Percentiles rank a stretch among this genome's conserved stretches.
Conservation (phyloP, 1,139 yeast species). For the Pichia sorboxylosa region DNA sequence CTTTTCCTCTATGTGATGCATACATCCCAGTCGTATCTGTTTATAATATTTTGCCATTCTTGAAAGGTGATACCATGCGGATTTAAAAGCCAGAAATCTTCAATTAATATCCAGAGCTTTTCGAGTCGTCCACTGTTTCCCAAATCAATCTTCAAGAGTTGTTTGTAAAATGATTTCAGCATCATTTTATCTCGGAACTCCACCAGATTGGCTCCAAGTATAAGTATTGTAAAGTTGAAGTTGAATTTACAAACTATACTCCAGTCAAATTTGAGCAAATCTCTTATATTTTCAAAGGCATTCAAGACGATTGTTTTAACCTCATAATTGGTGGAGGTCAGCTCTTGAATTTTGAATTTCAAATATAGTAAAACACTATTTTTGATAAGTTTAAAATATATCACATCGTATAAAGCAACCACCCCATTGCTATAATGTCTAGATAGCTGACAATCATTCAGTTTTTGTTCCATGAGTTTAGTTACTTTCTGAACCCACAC, state of each 20-base stretch:
- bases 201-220: slow-evolving; percentile 18
- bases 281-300: slow-evolving; percentile 11
- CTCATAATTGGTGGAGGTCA: slow-evolving; percentile 14
- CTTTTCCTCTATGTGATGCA: no score
- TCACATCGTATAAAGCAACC: slow-evolving; percentile 3
- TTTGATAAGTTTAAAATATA: slow-evolving; percentile 15
- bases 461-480: slow-evolving; percentile 6
- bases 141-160: not conserved
- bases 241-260: no score
- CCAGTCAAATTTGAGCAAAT: slow-evolving; percentile 5
- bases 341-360: slow-evolving; percentile 14
- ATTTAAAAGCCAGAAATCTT: slow-evolving; percentile 16
- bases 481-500: slow-evolving; percentile 15
- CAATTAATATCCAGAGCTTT: slow-evolving; percentile 13
- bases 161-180: slow-evolving; percentile 8
- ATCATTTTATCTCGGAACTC: slow-evolving; percentile 16
- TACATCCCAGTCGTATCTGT: slow-evolving; percentile 17
- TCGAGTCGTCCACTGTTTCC: not conserved
- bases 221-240: no score
- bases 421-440: not conserved
- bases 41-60: slow-evolving; percentile 16
- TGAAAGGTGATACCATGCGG: slow-evolving; percentile 15
- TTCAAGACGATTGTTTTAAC: slow-evolving; percentile 16
- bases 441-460: slow-evolving; percentile 6
- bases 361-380: slow-evolving; percentile 13